These are phyloP conservation scores for Penicillium verrucosum DNA, from an alignment of 2,329 filamentous ascomycete genomes.

Conservation along the genomic window DNA sequence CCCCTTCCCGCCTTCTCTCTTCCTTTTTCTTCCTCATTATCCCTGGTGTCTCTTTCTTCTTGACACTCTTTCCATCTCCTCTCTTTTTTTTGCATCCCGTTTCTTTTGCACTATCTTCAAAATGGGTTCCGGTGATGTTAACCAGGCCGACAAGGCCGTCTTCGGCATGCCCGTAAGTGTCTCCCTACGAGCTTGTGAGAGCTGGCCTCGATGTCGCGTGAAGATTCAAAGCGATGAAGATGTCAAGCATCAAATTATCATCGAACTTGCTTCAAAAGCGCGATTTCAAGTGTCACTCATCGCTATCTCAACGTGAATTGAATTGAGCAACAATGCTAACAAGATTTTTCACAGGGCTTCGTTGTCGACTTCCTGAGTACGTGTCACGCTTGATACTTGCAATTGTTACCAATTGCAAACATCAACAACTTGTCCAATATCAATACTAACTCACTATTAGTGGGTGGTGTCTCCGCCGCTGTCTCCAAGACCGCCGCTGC, in stretches of 20 bases:
- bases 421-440: too few species aligned
- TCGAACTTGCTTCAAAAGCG: neutral
- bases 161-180: conserved; percentile 52
- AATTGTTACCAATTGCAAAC: neutral
- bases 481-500: conserved; percentile 99
- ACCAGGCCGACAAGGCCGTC: conserved; percentile 53
- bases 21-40: conserved; percentile 41
- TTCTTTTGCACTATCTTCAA: conserved; percentile 43
- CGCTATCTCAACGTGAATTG: neutral
- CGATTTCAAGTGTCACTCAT: neutral
- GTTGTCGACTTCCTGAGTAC: conserved; percentile 98
- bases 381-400: conserved; percentile 44
- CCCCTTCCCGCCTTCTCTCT: conserved; percentile 37
- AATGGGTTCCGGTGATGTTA: conserved; percentile 49
- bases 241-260: neutral
- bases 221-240: neutral
- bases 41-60: conserved; percentile 33
- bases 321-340: conserved; percentile 23
- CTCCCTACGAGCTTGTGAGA: neutral
- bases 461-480: conserved; percentile 99
- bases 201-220: neutral
- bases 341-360: conserved; percentile 65
- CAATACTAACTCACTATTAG: conserved; percentile 55
- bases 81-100: conserved; percentile 39
- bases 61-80: conserved; percentile 37